Evolutionary conservation across 768 basidiomycete genomes (phyloP).

Genomic region (Mycena vitilis): DNA sequence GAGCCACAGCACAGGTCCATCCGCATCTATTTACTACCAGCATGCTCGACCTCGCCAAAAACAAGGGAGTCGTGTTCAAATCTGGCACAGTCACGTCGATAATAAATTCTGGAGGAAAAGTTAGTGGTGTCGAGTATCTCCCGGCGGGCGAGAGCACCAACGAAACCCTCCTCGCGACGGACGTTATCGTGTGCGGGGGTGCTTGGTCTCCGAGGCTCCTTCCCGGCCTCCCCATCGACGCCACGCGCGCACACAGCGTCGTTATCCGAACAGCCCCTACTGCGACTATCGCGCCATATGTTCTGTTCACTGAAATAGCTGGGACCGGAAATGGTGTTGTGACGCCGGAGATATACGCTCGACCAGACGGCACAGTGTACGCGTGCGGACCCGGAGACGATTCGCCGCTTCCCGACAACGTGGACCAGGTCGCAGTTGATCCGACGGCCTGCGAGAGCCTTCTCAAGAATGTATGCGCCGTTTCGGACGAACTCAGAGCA

Average conservation of each 20-base stretch:
- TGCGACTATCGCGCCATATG: conserved; percentile 73
- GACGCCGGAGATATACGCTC: conserved; percentile 79
- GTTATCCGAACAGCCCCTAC: conserved; percentile 63
- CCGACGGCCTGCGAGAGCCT: conserved; percentile 65
- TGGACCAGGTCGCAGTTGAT: conserved; percentile 79
- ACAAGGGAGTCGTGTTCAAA: conserved; percentile 62
- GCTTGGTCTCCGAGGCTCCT: conserved; percentile 83
- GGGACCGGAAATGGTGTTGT: conserved; percentile 39
- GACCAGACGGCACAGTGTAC: conserved; percentile 76
- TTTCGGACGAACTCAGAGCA: conserved; percentile 67
- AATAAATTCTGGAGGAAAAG: conserved; percentile 50
- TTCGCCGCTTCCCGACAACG: conserved; percentile 71
- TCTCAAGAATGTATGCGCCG: conserved; percentile 66
- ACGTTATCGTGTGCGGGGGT: conserved; percentile 85
- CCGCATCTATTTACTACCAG: conserved; percentile 79
- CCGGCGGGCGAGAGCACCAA: conserved; percentile 40
- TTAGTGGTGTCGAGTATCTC: conserved; percentile 63
- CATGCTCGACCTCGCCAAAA: conserved; percentile 74
- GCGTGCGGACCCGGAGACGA: conserved; percentile 87
- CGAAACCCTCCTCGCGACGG: conserved; percentile 65
- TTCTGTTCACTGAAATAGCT: conserved; percentile 84
- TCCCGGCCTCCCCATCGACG: conserved; percentile 66
- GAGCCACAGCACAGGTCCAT: conserved; percentile 82
- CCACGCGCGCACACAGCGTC: conserved; percentile 80
- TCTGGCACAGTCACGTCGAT: conserved; percentile 60